These are phyloP conservation scores for Waltiozyma sp. DNA, from an alignment of 1,139 yeast genomes.

Conservation along the genomic window DNA sequence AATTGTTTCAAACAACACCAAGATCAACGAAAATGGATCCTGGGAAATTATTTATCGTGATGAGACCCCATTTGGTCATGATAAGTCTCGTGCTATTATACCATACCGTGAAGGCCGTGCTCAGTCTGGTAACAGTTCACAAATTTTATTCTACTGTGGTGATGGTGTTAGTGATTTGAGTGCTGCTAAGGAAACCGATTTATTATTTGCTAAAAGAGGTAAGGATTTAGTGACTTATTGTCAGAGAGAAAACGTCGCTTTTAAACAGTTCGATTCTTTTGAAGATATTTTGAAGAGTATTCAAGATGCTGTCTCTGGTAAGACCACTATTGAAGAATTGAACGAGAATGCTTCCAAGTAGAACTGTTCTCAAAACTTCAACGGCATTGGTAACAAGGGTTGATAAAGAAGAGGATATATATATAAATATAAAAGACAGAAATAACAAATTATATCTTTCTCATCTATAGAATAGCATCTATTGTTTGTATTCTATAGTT, in stretches of 20 bases:
- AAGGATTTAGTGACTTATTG: slow-evolving; percentile 83
- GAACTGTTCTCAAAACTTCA: neutral
- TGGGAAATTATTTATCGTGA: slow-evolving; percentile 87
- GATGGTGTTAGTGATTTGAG: slow-evolving; percentile 94
- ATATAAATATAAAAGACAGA: no score
- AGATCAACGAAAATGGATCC: slow-evolving; percentile 39
- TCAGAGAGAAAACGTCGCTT: slow-evolving; percentile 69
- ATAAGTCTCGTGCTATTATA: slow-evolving; percentile 73
- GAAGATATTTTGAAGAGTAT: slow-evolving; percentile 56
- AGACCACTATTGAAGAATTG: slow-evolving; percentile 29
- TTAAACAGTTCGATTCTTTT: slow-evolving; percentile 69
- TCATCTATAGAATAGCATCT: neutral
- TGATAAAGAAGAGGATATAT: no score
- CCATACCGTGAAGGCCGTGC: slow-evolving; percentile 44
- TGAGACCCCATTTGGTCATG: slow-evolving; percentile 87
- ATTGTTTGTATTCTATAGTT: no score
- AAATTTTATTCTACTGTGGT: slow-evolving; percentile 77
- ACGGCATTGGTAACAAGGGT: no score
- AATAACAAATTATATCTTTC: no score
- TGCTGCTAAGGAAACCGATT: slow-evolving; percentile 91
- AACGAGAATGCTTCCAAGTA: slow-evolving; percentile 22
- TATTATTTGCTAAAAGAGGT: slow-evolving; percentile 87
- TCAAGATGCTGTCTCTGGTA: slow-evolving; percentile 33
- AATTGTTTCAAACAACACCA: slow-evolving; percentile 74
- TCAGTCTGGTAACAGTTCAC: slow-evolving; percentile 17